A percentile compares a stretch with the other conserved stretches of the same genome.
Evolutionary conservation across 1,284 basidiomycete genomes (phyloP).

Genomic region (Heterobasidion irregulare): DNA sequence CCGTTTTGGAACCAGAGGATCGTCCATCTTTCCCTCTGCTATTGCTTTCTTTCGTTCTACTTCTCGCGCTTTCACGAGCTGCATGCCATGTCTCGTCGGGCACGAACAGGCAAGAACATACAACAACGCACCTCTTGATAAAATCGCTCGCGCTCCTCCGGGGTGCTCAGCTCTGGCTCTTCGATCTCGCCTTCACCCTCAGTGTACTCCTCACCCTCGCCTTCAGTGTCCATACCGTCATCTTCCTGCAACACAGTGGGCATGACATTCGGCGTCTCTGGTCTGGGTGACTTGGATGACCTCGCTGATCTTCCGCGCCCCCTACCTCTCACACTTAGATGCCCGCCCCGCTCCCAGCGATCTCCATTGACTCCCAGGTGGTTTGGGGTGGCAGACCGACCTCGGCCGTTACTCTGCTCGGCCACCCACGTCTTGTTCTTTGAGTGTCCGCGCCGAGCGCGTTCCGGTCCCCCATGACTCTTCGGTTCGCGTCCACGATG

Average conservation of each 20-base stretch:
- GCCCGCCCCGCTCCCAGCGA: constrained; percentile 42
- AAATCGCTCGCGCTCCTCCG: constrained; percentile 54
- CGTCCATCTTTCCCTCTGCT: constrained; percentile 79
- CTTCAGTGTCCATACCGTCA: constrained; percentile 14
- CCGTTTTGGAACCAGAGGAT: constrained; percentile 69
- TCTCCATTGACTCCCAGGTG: constrained; percentile 29
- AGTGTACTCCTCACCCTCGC: constrained; percentile 16
- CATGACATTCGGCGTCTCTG: constrained; percentile 7
- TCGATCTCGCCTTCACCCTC: constrained; percentile 18
- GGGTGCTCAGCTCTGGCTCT: constrained; percentile 36
- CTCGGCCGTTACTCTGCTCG: background rate
- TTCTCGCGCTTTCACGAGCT: constrained; percentile 71
- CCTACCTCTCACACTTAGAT: constrained; percentile 12
- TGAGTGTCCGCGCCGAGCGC: constrained; percentile 2
- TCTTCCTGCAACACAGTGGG: constrained; percentile 21
- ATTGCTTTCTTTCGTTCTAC: constrained; percentile 74
- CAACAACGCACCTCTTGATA: constrained; percentile 53
- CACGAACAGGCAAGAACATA: constrained; percentile 12
- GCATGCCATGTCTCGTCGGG: constrained; percentile 3
- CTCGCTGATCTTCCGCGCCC: constrained; percentile 28
- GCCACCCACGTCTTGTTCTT: constrained; percentile 7
- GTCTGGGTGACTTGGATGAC: constrained; percentile 29
- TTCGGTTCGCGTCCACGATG: background rate
- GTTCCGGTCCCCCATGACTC: background rate
- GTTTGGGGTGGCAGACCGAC: background rate